phyloP scores from a whole-genome alignment of 163 green algal species.

The Picocystis sp. region DNA sequence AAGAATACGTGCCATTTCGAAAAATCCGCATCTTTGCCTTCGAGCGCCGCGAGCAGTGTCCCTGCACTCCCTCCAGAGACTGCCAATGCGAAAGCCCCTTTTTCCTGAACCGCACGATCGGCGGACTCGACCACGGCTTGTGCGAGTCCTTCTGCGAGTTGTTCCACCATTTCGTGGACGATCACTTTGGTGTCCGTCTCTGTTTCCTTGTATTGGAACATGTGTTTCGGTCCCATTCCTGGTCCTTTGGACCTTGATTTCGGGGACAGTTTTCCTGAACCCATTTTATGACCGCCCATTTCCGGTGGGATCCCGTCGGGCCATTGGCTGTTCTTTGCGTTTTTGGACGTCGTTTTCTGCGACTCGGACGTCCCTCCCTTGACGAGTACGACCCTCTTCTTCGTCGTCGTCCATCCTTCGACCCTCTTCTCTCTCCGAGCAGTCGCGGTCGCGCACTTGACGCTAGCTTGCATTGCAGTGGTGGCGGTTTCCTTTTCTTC shows the following conservation, averaged over 20 bases:
- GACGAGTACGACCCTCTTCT: too few species aligned
- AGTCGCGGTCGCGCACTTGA: too few species aligned
- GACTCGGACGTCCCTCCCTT: not conserved
- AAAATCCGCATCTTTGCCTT: slow-evolving; percentile 9
- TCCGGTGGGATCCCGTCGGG: slow-evolving; percentile 60
- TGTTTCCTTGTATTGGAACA: slow-evolving; percentile 47
- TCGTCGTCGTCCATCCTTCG: too few species aligned
- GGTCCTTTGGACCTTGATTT: slow-evolving; percentile 43
- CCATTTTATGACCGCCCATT: slow-evolving; percentile 84
- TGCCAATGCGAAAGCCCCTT: slow-evolving; percentile 56
- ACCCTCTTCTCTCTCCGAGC: too few species aligned
- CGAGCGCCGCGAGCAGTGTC: slow-evolving; percentile 1
- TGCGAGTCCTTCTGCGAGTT: slow-evolving; percentile 28
- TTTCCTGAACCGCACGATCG: slow-evolving; percentile 36
- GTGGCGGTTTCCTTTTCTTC: too few species aligned
- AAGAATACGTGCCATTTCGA: slow-evolving; percentile 38
- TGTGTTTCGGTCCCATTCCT: slow-evolving; percentile 36
- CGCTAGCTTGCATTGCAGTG: too few species aligned
- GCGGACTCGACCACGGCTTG: slow-evolving; percentile 30
- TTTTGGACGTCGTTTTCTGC: slow-evolving; percentile 5
- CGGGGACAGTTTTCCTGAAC: slow-evolving; percentile 24
- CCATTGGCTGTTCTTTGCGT: slow-evolving; percentile 22
- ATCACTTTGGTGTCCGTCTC: slow-evolving; percentile 26
- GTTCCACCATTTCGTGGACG: slow-evolving; percentile 36
- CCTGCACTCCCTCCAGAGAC: slow-evolving; percentile 40